Base-by-base conservation (phyloP, 2,329 filamentous ascomycete species). In the Zasmidium citrigriseum region DNA sequence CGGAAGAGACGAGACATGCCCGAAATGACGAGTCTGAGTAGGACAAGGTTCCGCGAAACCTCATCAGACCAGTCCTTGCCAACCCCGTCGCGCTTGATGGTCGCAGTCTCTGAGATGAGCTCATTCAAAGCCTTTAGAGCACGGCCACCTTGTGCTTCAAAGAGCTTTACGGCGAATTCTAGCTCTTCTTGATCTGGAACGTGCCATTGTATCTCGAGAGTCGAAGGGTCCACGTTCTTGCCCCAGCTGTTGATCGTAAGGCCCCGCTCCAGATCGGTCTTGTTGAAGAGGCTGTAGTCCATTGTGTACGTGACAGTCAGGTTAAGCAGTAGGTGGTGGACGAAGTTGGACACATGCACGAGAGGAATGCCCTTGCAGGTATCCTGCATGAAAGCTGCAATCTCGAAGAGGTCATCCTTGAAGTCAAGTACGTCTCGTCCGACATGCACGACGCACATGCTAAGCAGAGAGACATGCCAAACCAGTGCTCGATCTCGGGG, bases 11-110 rank as follows among this genome's bases (percentile, higher is more conserved):
- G 88, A 7, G 93, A 93, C 58, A 96, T 87, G 54, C 95, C 95
- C 2, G 93, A 96, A 23, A 96, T 86, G 46, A 96, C 86, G n/a
- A 99, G 82, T 25, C 93, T 84, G 14, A 99, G 81, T 52, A 97
- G 87, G 12, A 93, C 90, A 57, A 99, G 82, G 65, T 96, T 91
- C 55, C 95, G 83, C 1, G 92, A 93, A 24, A 98, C 89, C 73
- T 99, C 96, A 72, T 99, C 95, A 0, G 93, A 97, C 95, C 95
- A 99, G 68, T 97, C 93, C 75, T 98, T 99, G 67, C 96, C 96
- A 73, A 93, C 96, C 38, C 95, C 95, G 65, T 93, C 93, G 57
- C 93, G 86, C 74, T 92, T 96, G 54, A 98, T 88, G 2, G 87
- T 88, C 1, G 92, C 89, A 34, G 89, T 84, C 47, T 91, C 87